Conservation (phyloP, 202 grass and related monocot genomes). For the Eragrostis tef region DNA sequence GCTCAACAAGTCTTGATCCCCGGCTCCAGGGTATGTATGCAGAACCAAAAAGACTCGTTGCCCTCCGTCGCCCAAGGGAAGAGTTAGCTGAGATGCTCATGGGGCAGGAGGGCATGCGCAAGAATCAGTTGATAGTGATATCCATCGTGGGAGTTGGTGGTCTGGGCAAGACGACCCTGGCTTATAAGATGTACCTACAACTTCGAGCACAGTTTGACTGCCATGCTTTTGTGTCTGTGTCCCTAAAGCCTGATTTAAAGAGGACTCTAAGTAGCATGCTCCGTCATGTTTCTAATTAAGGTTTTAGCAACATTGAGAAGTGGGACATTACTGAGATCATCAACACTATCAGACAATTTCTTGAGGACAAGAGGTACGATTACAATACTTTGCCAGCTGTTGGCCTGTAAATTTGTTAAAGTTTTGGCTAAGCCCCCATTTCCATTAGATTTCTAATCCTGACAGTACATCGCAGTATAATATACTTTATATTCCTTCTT, state of each 20-base stretch:
- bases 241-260: conserved; percentile 27
- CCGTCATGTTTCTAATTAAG: conserved; percentile 1
- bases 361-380: conserved; percentile 42
- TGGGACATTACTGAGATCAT: conserved; percentile 35
- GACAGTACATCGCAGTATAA: too few relatives aligned
- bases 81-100: too few relatives aligned
- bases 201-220: not conserved
- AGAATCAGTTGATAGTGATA: not conserved
- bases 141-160: not conserved
- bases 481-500: too few relatives aligned
- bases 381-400: not conserved
- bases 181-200: not conserved
- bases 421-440: too few relatives aligned
- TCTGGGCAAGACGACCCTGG: not conserved
- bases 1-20: too few relatives aligned
- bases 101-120: too few relatives aligned
- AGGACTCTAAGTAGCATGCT: conserved; percentile 29
- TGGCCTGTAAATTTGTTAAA: too few relatives aligned
- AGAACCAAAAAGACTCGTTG: too few relatives aligned
- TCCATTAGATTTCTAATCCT: too few relatives aligned
- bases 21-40: too few relatives aligned
- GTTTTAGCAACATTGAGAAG: not conserved
- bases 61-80: too few relatives aligned
- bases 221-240: conserved; percentile 13
- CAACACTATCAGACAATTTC: conserved; percentile 18